Evolutionary conservation across 768 basidiomycete genomes (phyloP), one percentile per base, ranked within the genome.

Genomic region (Tulasnella sp.): DNA sequence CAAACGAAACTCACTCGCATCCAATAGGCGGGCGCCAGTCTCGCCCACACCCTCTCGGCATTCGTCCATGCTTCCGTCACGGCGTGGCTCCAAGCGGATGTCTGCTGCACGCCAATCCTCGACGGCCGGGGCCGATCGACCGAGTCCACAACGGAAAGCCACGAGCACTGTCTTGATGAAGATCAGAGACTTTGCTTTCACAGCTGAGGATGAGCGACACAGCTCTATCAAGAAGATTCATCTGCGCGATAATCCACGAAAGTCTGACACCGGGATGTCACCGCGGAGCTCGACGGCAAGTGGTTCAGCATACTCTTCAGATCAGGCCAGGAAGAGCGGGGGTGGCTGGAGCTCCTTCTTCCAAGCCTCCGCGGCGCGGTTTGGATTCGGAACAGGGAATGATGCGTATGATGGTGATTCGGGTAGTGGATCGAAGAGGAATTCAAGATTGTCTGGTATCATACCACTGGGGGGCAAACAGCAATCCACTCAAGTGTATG

Each of bases 1-100:
- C 3, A 65, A 61, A 62, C 65, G 60, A 17, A 43, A 61, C 43
- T 74, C 70, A 51, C 77, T 73, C 62, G 73, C 73, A 0, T 76
- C 77, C 11, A 76, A 76, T 0, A 79, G 83, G 3, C 82, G 81
- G 32, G 83, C 83, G 0, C 83, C 83, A 0, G 78, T 78, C 3
- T 83, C 81, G 1, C 83, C 82, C 15, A 78, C 74, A 9, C 61
- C 54, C 17, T 58, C 54, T 19, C 48, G 53, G n/a, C 63, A 45
- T 23, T 24, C 53, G 27, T 53, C 27, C 13, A 44, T 38, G 17
- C 24, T 24, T 24, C 19, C 32, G 8, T 44, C 58, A 15, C 19
- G 11, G 32, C 21, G 23, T 4, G 32, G 45, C 21, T 27, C 47
- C 45, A 49, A 32, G 15, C 45, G 51, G 42, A 42, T 42, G 21